phyloP scores from a whole-genome alignment of 164 flowering plant species.

The Vitis labrusca region DNA sequence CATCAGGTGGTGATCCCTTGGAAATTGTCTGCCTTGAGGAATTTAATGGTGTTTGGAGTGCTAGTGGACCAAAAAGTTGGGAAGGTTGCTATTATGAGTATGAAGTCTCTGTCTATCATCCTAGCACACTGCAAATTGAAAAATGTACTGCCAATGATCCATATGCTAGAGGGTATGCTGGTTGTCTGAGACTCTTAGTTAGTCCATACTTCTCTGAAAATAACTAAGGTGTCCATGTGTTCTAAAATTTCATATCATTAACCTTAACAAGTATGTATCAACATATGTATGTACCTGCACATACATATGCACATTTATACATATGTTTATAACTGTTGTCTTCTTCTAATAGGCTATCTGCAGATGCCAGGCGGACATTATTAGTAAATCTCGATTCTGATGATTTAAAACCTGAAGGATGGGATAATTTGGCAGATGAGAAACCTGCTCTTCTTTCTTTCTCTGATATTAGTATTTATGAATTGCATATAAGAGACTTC shows the following conservation, averaged over 20 bases:
- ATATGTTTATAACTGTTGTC: background rate
- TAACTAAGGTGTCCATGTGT: conserved; percentile 5
- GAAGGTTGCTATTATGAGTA: conserved; percentile 89
- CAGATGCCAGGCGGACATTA: conserved; percentile 70
- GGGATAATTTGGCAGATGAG: conserved; percentile 76
- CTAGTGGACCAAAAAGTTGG: conserved; percentile 69
- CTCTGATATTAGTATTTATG: conserved; percentile 89
- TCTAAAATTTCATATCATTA: background rate
- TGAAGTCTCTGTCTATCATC: conserved; percentile 83
- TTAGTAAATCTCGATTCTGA: conserved; percentile 67
- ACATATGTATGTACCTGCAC: background rate
- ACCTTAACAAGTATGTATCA: background rate
- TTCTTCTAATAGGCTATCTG: conserved; percentile 65
- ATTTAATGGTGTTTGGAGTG: conserved; percentile 79
- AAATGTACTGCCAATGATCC: conserved; percentile 87
- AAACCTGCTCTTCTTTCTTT: conserved; percentile 69
- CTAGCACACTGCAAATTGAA: conserved; percentile 66
- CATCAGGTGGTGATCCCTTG: conserved; percentile 46
- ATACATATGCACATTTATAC: background rate
- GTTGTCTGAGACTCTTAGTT: conserved; percentile 8
- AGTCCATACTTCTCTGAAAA: conserved; percentile 2
- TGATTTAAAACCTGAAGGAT: conserved; percentile 70
- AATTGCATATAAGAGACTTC: conserved; percentile 93
- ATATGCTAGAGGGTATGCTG: conserved; percentile 91
- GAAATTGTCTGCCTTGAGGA: conserved; percentile 62